phyloP scores from a whole-genome alignment of 352 stramenopile species.

The Blastocystis sp. region DNA sequence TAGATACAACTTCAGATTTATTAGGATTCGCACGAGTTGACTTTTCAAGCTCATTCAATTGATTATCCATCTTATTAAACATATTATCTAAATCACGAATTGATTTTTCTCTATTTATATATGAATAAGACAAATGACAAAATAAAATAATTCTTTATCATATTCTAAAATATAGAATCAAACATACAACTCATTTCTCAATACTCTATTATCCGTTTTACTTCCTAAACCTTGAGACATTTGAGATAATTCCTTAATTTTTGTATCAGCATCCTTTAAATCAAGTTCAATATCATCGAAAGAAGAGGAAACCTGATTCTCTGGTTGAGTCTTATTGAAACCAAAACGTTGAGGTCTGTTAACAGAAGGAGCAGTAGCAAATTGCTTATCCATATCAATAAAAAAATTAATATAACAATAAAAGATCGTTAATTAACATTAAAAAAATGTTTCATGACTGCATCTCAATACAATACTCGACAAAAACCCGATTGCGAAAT shows the following conservation, averaged over 20 bases:
- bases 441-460: no score
- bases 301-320: slow-evolving; percentile 23
- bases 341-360: no score
- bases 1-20: neutral
- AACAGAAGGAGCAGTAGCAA: no score
- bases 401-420: no score
- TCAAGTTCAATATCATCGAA: slow-evolving; percentile 29
- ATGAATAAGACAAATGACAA: no score
- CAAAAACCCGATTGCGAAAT: no score
- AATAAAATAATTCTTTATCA: no score
- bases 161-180: neutral
- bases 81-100: slow-evolving; percentile 23
- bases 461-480: no score
- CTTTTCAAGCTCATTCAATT: slow-evolving; percentile 35
- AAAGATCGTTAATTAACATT: no score
- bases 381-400: no score
- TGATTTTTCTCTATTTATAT: slow-evolving; percentile 21
- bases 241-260: slow-evolving; percentile 23
- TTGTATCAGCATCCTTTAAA: slow-evolving; percentile 27
- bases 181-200: slow-evolving; percentile 25
- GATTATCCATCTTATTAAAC: slow-evolving; percentile 17
- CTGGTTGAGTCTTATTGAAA: no score
- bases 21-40: slow-evolving; percentile 25
- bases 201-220: slow-evolving; percentile 19
- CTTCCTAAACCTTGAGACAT: slow-evolving; percentile 34